Evolutionary conservation across 2,329 filamentous ascomycete genomes (phyloP).

Genomic region (Ophiocordyceps robertsii): DNA sequence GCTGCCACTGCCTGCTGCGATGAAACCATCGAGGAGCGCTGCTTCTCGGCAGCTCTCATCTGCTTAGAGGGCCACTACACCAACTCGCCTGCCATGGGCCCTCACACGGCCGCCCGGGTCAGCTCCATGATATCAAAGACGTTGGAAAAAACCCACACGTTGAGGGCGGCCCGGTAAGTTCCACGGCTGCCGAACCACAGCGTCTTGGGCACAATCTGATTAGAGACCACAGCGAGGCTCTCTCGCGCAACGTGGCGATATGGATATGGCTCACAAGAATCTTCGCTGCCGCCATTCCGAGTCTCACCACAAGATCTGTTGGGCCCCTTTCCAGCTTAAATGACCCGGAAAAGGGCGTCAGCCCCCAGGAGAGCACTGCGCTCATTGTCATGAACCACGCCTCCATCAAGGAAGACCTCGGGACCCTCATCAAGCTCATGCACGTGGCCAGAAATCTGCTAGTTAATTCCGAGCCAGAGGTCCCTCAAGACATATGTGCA

Average conservation of each 20-base stretch:
- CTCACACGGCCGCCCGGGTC: constrained; percentile 39
- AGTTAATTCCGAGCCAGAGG: constrained; percentile 49
- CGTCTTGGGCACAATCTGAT: constrained; percentile 4
- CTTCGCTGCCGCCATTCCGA: constrained; percentile 47
- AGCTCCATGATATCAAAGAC: constrained; percentile 45
- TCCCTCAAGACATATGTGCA: constrained; percentile 52
- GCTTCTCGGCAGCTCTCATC: constrained; percentile 46
- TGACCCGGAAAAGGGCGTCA: constrained; percentile 41
- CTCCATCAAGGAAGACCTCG: constrained; percentile 46
- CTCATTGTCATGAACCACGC: constrained; percentile 50
- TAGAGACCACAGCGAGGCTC: constrained; percentile 31
- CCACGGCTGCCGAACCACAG: no score
- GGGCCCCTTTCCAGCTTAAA: constrained; percentile 39
- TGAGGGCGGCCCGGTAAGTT: constrained; percentile 43
- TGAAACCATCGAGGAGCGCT: constrained; percentile 49
- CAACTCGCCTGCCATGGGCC: constrained; percentile 41
- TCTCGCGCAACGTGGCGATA: constrained; percentile 49
- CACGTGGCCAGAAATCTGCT: constrained; percentile 52
- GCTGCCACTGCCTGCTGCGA: constrained; percentile 8
- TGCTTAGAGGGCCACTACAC: constrained; percentile 49
- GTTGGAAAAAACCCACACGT: constrained; percentile 49
- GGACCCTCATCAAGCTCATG: constrained; percentile 53
- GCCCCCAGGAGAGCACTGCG: constrained; percentile 47
- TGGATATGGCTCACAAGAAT: constrained; percentile 53
- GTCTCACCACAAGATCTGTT: constrained; percentile 44